A percentile compares a stretch with the other conserved stretches of the same genome.
Conservation (phyloP, 306 rosid genomes). For the Sechiopsis laciniata region DNA sequence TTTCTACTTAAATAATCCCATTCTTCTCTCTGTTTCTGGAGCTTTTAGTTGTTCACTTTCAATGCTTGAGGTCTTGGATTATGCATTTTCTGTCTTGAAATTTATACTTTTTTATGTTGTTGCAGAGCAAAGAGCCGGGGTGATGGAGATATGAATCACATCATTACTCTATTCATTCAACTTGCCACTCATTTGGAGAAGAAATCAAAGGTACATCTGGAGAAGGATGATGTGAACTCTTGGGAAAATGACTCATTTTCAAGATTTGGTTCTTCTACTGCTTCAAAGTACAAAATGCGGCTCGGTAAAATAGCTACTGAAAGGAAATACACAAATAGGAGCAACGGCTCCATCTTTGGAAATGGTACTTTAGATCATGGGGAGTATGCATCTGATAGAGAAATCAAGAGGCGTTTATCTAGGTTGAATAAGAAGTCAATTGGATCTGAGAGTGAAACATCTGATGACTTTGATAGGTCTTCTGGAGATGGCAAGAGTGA, state of each 20-base stretch:
- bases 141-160: conserved; percentile 71
- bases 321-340: conserved; percentile 59
- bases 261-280: conserved; percentile 36
- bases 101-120: conserved; percentile 19
- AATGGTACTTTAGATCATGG: conserved; percentile 54
- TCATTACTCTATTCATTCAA: conserved; percentile 60
- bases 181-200: conserved; percentile 70
- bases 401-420: conserved; percentile 69
- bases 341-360: conserved; percentile 47
- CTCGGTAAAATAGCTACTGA: conserved; percentile 47
- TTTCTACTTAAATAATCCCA: neutral
- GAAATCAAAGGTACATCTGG: conserved; percentile 49
- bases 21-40: conserved; percentile 6
- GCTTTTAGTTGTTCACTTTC: neutral
- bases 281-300: conserved; percentile 67
- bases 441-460: conserved; percentile 84
- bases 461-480: conserved; percentile 74
- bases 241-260: conserved; percentile 51
- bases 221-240: conserved; percentile 54
- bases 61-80: neutral
- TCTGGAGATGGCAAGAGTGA: conserved; percentile 68
- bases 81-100: neutral
- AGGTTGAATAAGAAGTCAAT: conserved; percentile 67
- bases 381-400: conserved; percentile 77
- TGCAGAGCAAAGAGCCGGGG: conserved; percentile 74